A percentile compares a stretch with the other conserved stretches of the same genome.
These are phyloP conservation scores for Sporisorium sorghi DNA, from an alignment of 1,284 basidiomycete genomes.

Conservation along the genomic window DNA sequence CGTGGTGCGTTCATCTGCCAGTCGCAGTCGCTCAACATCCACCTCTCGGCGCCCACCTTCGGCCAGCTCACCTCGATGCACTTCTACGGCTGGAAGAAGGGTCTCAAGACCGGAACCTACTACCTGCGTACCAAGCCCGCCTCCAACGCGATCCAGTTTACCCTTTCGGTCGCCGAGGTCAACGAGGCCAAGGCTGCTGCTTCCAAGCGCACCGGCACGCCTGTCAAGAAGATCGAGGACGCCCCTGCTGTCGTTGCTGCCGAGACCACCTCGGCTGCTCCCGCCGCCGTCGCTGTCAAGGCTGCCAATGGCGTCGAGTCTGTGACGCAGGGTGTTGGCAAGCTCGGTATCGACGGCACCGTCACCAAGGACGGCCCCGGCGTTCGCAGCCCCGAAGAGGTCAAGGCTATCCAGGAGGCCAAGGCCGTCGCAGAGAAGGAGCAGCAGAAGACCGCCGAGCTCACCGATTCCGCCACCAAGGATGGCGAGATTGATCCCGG, in stretches of 20 bases:
- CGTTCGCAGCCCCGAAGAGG: slow-evolving; percentile 31
- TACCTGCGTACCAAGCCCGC: slow-evolving; percentile 95
- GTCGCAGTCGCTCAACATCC: slow-evolving; percentile 83
- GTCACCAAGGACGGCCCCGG: slow-evolving; percentile 64
- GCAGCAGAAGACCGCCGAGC: slow-evolving; percentile 57
- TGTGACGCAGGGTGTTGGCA: slow-evolving; percentile 53
- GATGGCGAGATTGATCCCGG: slow-evolving; percentile 76
- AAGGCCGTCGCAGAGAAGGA: slow-evolving; percentile 74
- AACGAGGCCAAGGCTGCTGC: slow-evolving; percentile 77
- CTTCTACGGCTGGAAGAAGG: slow-evolving; percentile 99
- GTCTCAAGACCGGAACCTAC: slow-evolving; percentile 87
- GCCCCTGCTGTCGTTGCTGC: slow-evolving; percentile 11
- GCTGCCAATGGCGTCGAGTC: slow-evolving; percentile 11
- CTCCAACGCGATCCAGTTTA: slow-evolving; percentile 97
- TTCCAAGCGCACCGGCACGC: slow-evolving; percentile 49
- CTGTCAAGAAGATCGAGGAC: slow-evolving; percentile 25
- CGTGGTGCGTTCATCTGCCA: slow-evolving; percentile 99
- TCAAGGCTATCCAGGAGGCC: slow-evolving; percentile 67
- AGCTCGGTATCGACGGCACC: slow-evolving; percentile 63
- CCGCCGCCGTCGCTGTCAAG: slow-evolving; percentile 22
- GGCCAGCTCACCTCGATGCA: slow-evolving; percentile 93
- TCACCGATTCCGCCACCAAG: slow-evolving; percentile 18
- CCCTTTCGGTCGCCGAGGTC: slow-evolving; percentile 82
- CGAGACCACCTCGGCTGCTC: slow-evolving; percentile 11
- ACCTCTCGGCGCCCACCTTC: slow-evolving; percentile 88